Conservation (phyloP, 2,329 filamentous ascomycete species). For the Nemania sp. region DNA sequence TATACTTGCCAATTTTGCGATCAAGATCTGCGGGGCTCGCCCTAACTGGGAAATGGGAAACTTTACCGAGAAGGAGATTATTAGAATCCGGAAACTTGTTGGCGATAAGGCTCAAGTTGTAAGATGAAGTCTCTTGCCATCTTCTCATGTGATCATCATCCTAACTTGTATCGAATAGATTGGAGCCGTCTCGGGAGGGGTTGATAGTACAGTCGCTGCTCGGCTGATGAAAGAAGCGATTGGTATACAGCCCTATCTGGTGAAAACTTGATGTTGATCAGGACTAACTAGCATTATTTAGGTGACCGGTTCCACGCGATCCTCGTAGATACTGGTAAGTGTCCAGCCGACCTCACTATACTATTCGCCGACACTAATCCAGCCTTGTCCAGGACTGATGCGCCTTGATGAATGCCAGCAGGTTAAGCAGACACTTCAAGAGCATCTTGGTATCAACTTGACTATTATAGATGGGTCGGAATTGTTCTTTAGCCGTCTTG, state of each 20-base stretch:
- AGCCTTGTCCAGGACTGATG: conserved; percentile 58
- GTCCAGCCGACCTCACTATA: background rate
- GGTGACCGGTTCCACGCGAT: conserved; percentile 79
- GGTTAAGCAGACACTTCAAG: conserved; percentile 77
- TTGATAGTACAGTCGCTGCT: conserved; percentile 87
- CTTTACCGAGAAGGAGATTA: conserved; percentile 81
- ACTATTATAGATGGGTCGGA: conserved; percentile 82
- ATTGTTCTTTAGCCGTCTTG: conserved; percentile 75
- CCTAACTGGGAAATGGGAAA: conserved; percentile 84
- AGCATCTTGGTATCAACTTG: conserved; percentile 87
- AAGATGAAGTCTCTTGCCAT: conserved; percentile 1
- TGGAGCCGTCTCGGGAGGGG: conserved; percentile 79
- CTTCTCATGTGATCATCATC: background rate
- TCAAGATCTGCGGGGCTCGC: conserved; percentile 77
- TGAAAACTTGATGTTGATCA: background rate
- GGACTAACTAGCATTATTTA: conserved; percentile 45
- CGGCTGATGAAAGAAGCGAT: conserved; percentile 88
- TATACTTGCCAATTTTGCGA: conserved; percentile 72
- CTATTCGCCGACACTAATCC: conserved; percentile 6
- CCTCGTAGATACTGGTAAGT: conserved; percentile 76
- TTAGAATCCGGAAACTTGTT: conserved; percentile 78
- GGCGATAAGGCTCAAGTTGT: conserved; percentile 79
- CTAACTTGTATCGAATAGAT: conserved; percentile 45
- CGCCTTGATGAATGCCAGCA: conserved; percentile 81
- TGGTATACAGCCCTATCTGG: conserved; percentile 36